These are phyloP conservation scores for Panaeolus cyanescens DNA, from an alignment of 768 basidiomycete species.

Conservation along the genomic window DNA sequence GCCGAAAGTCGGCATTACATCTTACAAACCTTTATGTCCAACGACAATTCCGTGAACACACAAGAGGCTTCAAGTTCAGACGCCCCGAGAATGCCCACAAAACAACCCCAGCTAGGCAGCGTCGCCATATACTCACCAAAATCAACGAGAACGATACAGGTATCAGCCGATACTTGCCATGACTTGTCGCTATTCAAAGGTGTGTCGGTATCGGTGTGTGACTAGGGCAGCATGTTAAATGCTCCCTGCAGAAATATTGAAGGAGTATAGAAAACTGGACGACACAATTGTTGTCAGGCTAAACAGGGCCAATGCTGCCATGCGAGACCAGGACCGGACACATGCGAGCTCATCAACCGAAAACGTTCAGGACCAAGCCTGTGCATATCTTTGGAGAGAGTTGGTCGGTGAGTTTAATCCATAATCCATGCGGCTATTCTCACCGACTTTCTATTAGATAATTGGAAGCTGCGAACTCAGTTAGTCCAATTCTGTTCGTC, in stretches of 20 bases:
- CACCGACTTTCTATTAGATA: conserved; percentile 33
- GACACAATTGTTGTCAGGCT: conserved; percentile 80
- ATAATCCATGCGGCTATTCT: conserved; percentile 16
- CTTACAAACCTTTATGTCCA: background rate
- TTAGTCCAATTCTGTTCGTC: conserved; percentile 76
- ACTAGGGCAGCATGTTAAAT: background rate
- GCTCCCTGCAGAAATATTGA: conserved; percentile 63
- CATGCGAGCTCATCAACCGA: conserved; percentile 43
- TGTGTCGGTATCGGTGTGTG: conserved; percentile 21
- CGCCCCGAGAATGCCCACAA: conserved; percentile 33
- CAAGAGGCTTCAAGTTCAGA: background rate
- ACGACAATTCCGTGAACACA: background rate
- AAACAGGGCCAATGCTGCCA: conserved; percentile 76
- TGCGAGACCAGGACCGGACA: conserved; percentile 68
- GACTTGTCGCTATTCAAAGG: conserved; percentile 81
- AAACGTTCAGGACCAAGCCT: conserved; percentile 73
- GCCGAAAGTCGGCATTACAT: background rate
- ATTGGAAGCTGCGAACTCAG: conserved; percentile 74
- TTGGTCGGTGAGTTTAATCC: conserved; percentile 60
- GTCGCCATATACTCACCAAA: conserved; percentile 69
- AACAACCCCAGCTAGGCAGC: conserved; percentile 60
- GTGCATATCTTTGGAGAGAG: conserved; percentile 76
- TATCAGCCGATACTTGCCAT: conserved; percentile 73
- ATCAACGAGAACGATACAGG: conserved; percentile 63
- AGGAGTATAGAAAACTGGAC: conserved; percentile 80